Evolutionary conservation across 1,139 yeast genomes (phyloP).

Genomic region (Trichomonascaceae sp.): DNA sequence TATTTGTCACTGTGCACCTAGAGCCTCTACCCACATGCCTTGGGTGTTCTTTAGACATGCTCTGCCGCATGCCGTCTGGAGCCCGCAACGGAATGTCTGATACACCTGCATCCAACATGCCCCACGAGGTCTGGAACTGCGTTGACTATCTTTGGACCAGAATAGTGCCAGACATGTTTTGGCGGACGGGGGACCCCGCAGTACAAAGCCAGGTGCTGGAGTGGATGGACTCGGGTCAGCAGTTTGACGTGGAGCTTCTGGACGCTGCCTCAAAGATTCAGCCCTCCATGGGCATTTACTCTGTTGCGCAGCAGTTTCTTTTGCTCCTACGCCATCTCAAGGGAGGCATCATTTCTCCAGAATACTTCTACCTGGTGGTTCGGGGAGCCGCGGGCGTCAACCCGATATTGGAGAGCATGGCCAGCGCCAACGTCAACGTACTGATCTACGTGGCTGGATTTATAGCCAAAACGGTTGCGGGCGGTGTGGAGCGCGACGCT

Average conservation of each 20-base stretch:
- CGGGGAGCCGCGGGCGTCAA: slow-evolving; percentile 17
- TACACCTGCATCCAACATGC: slow-evolving; percentile 15
- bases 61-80: slow-evolving; percentile 20
- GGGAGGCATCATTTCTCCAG: slow-evolving; percentile 30
- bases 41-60: slow-evolving; percentile 21
- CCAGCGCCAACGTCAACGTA: slow-evolving; percentile 30
- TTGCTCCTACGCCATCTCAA: slow-evolving; percentile 26
- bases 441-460: slow-evolving; percentile 29
- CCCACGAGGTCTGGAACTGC: slow-evolving; percentile 24
- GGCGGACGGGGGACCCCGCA: slow-evolving; percentile 17
- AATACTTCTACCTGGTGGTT: slow-evolving; percentile 17
- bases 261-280: slow-evolving; percentile 18
- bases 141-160: slow-evolving; percentile 25
- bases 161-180: slow-evolving; percentile 9
- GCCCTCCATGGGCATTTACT: slow-evolving; percentile 16
- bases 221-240: slow-evolving; percentile 24
- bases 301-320: slow-evolving; percentile 23
- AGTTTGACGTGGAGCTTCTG: slow-evolving; percentile 22
- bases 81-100: slow-evolving; percentile 15
- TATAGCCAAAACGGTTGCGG: slow-evolving; percentile 22
- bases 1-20: slow-evolving; percentile 22
- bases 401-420: slow-evolving; percentile 26
- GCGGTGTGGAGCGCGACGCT: slow-evolving; percentile 11
- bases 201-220: slow-evolving; percentile 21
- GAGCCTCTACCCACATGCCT: slow-evolving; percentile 19